phyloP scores from a whole-genome alignment of 208 protist genomes.

The Cochliopodium minus region DNA sequence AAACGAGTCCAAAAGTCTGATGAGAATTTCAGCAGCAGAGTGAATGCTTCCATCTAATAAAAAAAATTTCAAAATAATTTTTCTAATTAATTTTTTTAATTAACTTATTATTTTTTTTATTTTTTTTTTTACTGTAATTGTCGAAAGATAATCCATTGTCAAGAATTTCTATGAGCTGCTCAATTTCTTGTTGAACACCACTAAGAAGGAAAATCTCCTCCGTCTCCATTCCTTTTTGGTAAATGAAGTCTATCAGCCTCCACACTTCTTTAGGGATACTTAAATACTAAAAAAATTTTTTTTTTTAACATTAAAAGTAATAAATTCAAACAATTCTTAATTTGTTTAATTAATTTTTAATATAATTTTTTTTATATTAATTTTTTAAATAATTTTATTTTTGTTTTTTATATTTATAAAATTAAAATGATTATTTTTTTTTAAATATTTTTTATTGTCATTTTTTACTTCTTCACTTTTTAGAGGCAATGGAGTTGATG shows the following conservation, averaged over 20 bases:
- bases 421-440: no score
- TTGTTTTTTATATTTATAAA: no score
- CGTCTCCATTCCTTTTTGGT: slow-evolving; percentile 2
- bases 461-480: no score
- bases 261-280: not conserved
- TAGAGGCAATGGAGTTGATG: no score
- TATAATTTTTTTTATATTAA: no score
- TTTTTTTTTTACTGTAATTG: no score
- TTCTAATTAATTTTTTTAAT: no score
- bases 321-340: not conserved
- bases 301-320: not conserved
- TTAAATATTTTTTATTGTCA: no score
- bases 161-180: not conserved
- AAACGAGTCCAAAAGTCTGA: slow-evolving; percentile 4
- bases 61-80: not conserved
- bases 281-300: not conserved
- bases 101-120: no score
- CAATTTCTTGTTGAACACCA: not conserved
- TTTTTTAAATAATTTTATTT: no score
- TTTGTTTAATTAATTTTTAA: no score
- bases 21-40: not conserved
- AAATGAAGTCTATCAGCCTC: slow-evolving; percentile 7
- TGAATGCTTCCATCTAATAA: not conserved
- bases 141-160: not conserved
- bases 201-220: not conserved